phyloP scores from a whole-genome alignment of 192 early-diverging fungal species.

The Chytriomyces sp. region DNA sequence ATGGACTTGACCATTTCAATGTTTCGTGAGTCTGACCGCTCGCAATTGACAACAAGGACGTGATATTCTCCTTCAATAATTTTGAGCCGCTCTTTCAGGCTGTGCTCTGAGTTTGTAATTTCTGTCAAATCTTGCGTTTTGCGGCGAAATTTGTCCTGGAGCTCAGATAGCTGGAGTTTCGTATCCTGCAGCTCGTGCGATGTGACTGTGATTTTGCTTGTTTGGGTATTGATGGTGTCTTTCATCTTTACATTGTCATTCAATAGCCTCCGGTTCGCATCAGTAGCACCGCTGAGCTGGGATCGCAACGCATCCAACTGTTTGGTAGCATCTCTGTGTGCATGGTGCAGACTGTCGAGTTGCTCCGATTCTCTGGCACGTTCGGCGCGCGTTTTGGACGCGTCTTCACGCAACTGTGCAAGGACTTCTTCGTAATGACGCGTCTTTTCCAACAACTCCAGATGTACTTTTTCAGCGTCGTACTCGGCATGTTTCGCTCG shows the following conservation, averaged over 20 bases:
- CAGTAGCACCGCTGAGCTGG: conserved; percentile 16
- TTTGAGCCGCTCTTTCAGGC: conserved; percentile 26
- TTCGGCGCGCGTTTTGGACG: conserved; percentile 27
- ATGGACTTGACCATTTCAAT: conserved; percentile 15
- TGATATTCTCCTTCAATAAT: conserved; percentile 25
- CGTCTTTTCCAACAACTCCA: conserved; percentile 6
- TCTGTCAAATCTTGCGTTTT: conserved; percentile 16
- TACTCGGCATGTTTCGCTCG: conserved; percentile 3
- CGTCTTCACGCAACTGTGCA: conserved; percentile 27
- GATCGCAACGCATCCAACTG: conserved; percentile 27
- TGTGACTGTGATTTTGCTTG: not conserved
- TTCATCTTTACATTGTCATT: conserved; percentile 34
- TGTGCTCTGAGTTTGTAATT: not conserved
- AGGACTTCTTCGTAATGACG: conserved; percentile 29
- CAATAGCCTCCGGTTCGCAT: conserved; percentile 23
- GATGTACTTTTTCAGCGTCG: conserved; percentile 5
- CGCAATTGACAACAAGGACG: conserved; percentile 9
- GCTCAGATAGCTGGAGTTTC: conserved; percentile 11
- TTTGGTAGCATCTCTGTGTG: conserved; percentile 22
- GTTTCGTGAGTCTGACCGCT: conserved; percentile 17
- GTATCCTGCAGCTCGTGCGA: conserved; percentile 27
- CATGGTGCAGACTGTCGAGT: conserved; percentile 7
- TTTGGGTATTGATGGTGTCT: conserved; percentile 24
- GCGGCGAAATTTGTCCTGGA: conserved; percentile 30
- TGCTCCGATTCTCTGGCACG: conserved; percentile 27